A percentile compares a stretch with the other conserved stretches of the same genome.
These are phyloP conservation scores for Davidsoniella eucalypti DNA, from an alignment of 2,329 filamentous ascomycete genomes.

Conservation along the genomic window DNA sequence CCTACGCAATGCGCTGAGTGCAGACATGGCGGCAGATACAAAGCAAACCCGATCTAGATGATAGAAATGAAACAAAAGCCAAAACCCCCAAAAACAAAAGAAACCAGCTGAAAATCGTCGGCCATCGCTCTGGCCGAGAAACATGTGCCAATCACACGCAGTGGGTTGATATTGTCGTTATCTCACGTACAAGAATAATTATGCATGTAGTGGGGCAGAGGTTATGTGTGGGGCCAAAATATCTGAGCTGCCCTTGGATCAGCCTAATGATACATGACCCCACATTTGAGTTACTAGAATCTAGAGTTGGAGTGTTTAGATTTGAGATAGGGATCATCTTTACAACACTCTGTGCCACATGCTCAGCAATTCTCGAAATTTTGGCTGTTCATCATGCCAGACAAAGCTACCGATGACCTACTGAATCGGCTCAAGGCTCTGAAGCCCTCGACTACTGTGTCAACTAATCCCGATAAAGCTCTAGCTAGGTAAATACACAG, in stretches of 20 bases:
- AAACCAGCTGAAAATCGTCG: no score
- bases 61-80: neutral
- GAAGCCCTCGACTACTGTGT: slow-evolving; percentile 23
- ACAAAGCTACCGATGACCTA: slow-evolving; percentile 17
- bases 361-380: neutral
- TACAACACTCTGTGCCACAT: neutral
- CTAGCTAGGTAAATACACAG: slow-evolving; percentile 1
- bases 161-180: neutral
- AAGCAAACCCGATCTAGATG: neutral
- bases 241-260: neutral
- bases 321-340: neutral
- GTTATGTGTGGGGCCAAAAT: neutral
- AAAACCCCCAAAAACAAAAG: neutral
- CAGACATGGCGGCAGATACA: neutral
- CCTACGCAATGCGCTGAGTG: neutral
- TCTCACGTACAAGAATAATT: neutral
- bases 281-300: slow-evolving; percentile 1
- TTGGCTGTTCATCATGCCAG: neutral
- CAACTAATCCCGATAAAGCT: neutral
- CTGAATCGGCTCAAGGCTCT: slow-evolving; percentile 39
- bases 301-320: neutral
- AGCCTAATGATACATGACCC: neutral
- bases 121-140: no score
- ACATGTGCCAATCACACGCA: no score
- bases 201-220: neutral